These are phyloP conservation scores for Lepidium africanum DNA, from an alignment of 345 rosid genomes.

Conservation along the genomic window DNA sequence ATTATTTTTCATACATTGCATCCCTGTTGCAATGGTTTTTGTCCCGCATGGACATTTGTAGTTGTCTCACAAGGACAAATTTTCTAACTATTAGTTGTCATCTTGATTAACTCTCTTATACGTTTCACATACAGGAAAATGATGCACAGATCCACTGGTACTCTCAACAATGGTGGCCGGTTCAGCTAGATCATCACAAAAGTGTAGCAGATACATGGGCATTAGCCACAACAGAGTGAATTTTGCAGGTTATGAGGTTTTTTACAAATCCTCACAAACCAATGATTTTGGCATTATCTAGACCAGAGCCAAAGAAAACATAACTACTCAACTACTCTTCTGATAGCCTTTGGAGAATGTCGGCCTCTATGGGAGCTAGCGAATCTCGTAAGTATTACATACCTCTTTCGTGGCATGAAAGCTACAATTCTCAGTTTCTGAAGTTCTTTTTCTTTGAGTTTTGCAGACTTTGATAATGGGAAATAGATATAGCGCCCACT, in stretches of 20 bases:
- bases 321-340: slow-evolving; percentile 79
- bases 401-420: background rate
- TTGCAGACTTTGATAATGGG: slow-evolving; percentile 88
- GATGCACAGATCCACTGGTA: no score
- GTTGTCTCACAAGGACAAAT: no score
- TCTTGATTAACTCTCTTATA: no score
- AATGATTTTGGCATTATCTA: slow-evolving; percentile 88
- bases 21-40: no score
- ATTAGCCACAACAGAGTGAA: no score
- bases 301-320: slow-evolving; percentile 98
- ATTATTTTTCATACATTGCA: no score
- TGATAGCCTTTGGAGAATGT: slow-evolving; percentile 94
- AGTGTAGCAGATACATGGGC: no score
- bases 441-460: background rate
- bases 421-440: background rate
- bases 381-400: slow-evolving; percentile 54
- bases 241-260: slow-evolving; percentile 70
- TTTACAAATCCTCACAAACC: slow-evolving; percentile 95
- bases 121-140: no score
- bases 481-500: slow-evolving; percentile 81
- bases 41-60: no score
- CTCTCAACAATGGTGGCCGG: no score
- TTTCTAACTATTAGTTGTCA: no score
- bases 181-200: no score
- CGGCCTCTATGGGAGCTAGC: slow-evolving; percentile 90